A percentile compares a stretch with the other conserved stretches of the same genome.
phyloP scores from a whole-genome alignment of 2,329 filamentous ascomycete genomes.

The Colletotrichum sp. region DNA sequence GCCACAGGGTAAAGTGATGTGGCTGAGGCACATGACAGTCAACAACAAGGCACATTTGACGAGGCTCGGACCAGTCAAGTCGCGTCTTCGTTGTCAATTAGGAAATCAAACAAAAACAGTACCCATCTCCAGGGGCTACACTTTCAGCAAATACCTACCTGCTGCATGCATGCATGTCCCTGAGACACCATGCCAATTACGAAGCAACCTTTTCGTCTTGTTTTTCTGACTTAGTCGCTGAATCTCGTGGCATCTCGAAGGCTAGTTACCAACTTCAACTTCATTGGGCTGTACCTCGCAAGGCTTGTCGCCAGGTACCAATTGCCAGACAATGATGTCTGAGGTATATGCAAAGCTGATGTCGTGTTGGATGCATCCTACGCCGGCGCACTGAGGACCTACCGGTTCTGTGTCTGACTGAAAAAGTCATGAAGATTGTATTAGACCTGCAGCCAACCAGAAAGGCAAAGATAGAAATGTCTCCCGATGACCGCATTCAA shows the following conservation, averaged over 20 bases:
- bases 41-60: not conserved
- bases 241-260: not conserved
- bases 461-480: not conserved
- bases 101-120: slow-evolving; percentile 20
- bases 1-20: not conserved
- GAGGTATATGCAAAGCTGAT: not conserved
- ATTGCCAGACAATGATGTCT: not conserved
- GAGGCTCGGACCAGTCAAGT: slow-evolving; percentile 12
- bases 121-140: slow-evolving; percentile 8
- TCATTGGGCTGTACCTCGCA: not conserved
- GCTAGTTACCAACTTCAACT: not conserved
- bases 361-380: not conserved
- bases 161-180: not conserved
- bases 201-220: not conserved
- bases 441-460: not conserved
- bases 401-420: not conserved
- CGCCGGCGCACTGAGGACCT: not conserved
- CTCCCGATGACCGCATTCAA: not conserved
- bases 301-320: not conserved
- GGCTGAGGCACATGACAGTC: not conserved
- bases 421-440: not conserved
- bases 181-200: not conserved
- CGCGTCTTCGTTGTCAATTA: slow-evolving; percentile 15
- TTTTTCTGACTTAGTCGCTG: not conserved
- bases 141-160: not conserved